These are phyloP conservation scores for Pichia sp. DNA, from an alignment of 1,139 yeast genomes.

Conservation along the genomic window DNA sequence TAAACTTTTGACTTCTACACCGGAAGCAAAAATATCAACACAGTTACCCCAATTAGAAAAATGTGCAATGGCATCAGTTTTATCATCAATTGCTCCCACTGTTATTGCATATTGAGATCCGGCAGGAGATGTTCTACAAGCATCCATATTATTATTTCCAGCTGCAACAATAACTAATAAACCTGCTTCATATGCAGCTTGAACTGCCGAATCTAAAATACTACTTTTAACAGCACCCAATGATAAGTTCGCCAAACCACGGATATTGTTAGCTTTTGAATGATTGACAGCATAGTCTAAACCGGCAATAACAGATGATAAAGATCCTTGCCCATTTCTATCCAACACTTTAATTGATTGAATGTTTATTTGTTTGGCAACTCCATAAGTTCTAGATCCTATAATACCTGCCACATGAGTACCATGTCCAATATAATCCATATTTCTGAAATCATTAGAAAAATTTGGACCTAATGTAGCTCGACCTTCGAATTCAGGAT, in stretches of 20 bases:
- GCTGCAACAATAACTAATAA: constrained; percentile 82
- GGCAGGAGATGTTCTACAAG: constrained; percentile 58
- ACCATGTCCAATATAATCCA: constrained; percentile 55
- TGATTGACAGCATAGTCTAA: constrained; percentile 68
- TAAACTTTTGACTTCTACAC: constrained; percentile 56
- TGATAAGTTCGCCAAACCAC: constrained; percentile 74
- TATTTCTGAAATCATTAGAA: constrained; percentile 31
- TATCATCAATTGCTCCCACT: constrained; percentile 82
- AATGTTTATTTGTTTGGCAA: constrained; percentile 60
- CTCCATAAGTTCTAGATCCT: constrained; percentile 74
- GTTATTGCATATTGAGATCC: constrained; percentile 60
- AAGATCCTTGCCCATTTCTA: constrained; percentile 56
- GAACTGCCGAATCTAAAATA: constrained; percentile 65
- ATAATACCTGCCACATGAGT: constrained; percentile 91
- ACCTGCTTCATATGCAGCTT: constrained; percentile 66
- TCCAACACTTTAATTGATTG: constrained; percentile 70
- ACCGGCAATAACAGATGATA: constrained; percentile 63
- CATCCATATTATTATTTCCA: constrained; percentile 72
- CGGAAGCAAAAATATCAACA: constrained; percentile 80
- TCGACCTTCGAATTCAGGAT: constrained; percentile 49
- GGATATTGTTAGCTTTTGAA: constrained; percentile 24
- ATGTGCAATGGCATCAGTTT: constrained; percentile 57
- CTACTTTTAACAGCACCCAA: constrained; percentile 65
- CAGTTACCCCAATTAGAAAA: constrained; percentile 88
- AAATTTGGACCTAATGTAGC: constrained; percentile 45